These are phyloP conservation scores for Canavalia ensiformis DNA, from an alignment of 306 rosid genomes.

Conservation along the genomic window DNA sequence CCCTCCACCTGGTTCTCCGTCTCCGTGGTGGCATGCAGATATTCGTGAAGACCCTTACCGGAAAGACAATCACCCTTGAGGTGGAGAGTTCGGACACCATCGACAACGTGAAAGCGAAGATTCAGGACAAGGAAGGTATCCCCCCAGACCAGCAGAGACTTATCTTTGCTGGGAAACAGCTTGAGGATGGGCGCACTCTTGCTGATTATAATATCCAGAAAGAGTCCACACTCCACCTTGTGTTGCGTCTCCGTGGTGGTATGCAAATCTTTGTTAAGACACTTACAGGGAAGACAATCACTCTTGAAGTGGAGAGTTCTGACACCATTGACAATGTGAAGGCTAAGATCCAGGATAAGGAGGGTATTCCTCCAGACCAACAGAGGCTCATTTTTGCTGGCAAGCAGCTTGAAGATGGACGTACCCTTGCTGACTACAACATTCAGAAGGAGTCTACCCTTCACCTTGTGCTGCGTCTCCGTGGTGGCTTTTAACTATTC, in stretches of 20 bases:
- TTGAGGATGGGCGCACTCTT: background rate
- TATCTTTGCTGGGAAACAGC: background rate
- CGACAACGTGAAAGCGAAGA: background rate
- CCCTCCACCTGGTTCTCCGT: background rate
- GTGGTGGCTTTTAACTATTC: background rate
- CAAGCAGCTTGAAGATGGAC: no score
- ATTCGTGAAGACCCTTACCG: background rate
- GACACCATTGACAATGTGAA: no score
- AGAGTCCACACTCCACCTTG: conserved; percentile 7
- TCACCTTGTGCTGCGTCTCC: conserved; percentile 48
- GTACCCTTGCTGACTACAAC: no score
- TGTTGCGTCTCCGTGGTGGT: background rate
- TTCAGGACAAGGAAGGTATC: conserved; percentile 9
- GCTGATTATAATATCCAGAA: conserved; percentile 1
- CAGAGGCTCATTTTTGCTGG: no score
- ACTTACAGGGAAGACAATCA: no score
- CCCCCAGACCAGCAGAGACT: conserved; percentile 14
- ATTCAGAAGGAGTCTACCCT: conserved; percentile 29
- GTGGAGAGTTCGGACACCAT: conserved; percentile 10
- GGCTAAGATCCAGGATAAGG: no score
- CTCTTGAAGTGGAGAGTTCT: no score
- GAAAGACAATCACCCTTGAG: background rate
- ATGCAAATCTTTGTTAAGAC: no score
- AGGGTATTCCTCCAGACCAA: no score
- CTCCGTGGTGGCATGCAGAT: conserved; percentile 7